Percentiles rank a stretch among this genome's conserved stretches.
Evolutionary conservation across 805 yeast genomes (phyloP).

Genomic region (Komagataella kurtzmanii): DNA sequence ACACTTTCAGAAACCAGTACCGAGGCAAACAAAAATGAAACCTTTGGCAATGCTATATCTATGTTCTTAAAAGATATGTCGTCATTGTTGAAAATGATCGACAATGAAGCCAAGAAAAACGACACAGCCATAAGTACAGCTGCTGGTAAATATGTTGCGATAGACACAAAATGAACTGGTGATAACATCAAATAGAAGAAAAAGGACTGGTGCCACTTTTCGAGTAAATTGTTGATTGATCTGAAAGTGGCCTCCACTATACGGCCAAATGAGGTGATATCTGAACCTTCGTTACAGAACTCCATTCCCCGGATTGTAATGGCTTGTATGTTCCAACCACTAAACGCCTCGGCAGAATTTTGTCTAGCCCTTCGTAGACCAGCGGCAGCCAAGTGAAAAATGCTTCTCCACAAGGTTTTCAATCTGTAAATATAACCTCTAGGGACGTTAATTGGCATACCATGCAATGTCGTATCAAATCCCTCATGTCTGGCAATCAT

Average conservation of each 20-base stretch:
- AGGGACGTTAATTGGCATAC: conserved; percentile 31
- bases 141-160: conserved; percentile 85
- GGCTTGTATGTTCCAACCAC: conserved; percentile 94
- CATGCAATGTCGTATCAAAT: conserved; percentile 54
- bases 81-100: conserved; percentile 34
- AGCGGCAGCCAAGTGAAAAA: conserved; percentile 53
- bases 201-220: conserved; percentile 94
- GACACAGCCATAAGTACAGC: conserved; percentile 61
- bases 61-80: conserved; percentile 10
- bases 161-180: conserved; percentile 75
- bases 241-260: conserved; percentile 78
- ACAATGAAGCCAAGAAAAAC: conserved; percentile 55
- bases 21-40: conserved; percentile 7
- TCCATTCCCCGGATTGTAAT: conserved; percentile 56
- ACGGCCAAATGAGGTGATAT: conserved; percentile 87
- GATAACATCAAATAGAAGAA: conserved; percentile 79
- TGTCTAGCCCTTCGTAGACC: conserved; percentile 28
- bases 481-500: conserved; percentile 65
- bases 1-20: conserved; percentile 14
- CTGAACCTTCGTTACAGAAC: conserved; percentile 15
- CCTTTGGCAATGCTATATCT: conserved; percentile 1
- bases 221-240: conserved; percentile 81
- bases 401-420: conserved; percentile 45
- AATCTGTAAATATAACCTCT: conserved; percentile 43
- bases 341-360: conserved; percentile 80